Evolutionary conservation across 768 basidiomycete species (phyloP).

Genomic region (Arthromyces matolae): DNA sequence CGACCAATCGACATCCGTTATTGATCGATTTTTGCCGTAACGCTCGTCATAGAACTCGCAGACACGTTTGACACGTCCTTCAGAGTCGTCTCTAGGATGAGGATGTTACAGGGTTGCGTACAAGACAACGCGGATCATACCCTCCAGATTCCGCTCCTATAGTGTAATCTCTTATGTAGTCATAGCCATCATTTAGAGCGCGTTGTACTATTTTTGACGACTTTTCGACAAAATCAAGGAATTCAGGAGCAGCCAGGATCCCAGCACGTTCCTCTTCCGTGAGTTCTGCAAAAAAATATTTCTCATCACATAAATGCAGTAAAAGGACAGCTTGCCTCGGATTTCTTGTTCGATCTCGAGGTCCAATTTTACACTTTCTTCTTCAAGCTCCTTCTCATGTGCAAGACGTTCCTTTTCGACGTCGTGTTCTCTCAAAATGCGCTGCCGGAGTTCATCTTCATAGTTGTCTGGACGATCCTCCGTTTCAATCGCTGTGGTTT

Average conservation of each 20-base stretch:
- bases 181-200: slow-evolving; percentile 92
- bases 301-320: neutral
- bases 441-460: slow-evolving; percentile 75
- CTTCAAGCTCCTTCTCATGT: slow-evolving; percentile 75
- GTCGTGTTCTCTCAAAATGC: slow-evolving; percentile 64
- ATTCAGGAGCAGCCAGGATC: slow-evolving; percentile 86
- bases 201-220: slow-evolving; percentile 94
- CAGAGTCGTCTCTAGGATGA: slow-evolving; percentile 88
- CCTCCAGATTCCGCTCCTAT: slow-evolving; percentile 79
- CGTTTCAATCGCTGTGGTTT: slow-evolving; percentile 65
- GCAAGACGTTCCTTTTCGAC: slow-evolving; percentile 63
- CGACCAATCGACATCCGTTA: slow-evolving; percentile 97
- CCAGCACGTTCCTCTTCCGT: slow-evolving; percentile 81
- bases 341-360: slow-evolving; percentile 86
- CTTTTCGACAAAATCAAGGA: slow-evolving; percentile 89
- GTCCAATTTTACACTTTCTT: slow-evolving; percentile 80
- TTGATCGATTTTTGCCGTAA: slow-evolving; percentile 88
- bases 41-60: slow-evolving; percentile 92
- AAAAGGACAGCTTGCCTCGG: slow-evolving; percentile 47
- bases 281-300: slow-evolving; percentile 51
- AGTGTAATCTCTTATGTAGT: slow-evolving; percentile 97
- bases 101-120: too few relatives aligned
- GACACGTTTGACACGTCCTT: slow-evolving; percentile 89
- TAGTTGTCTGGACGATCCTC: slow-evolving; percentile 41
- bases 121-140: too few relatives aligned